Evolutionary conservation across 192 early-diverging fungal genomes (phyloP), one percentile per base, ranked within the genome.

Genomic region (Phlyctochytrium bullatum): DNA sequence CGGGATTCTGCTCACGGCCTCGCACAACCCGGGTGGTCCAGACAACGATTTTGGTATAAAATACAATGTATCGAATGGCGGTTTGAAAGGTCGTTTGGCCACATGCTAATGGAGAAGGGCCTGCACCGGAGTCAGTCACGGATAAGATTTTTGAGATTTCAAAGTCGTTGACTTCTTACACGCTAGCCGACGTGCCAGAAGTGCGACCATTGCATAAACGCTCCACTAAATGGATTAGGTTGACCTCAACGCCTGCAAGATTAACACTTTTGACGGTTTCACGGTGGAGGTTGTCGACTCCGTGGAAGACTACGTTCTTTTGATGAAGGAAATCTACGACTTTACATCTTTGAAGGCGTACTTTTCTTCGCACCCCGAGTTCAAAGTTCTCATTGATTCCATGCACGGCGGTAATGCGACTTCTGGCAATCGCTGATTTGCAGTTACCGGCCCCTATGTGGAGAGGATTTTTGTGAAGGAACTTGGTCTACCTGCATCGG

Each of bases 1-100:
- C 73, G 96, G 95, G 54, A 96, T 98, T 56, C 84, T 98, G 53
- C 78, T 98, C 68, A 97, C 95, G n/a, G 97, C 97, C 14, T 96
- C 94, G 31, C 97, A 98, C 83, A 98, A 98, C 80, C 95, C 97
- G 23, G 97, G 97, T 57, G 97, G 97, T 54, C 97, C 97, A 29
- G 83, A 93, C 32, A 90, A 93, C 68, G 97, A 98, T 78, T 98
- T 98, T 87, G 97, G 97, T 58, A 95, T 98, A 77, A 98, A 98
- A 80, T 98, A 93, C 80, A 98, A 98, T 79, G 89, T 90, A 66
- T 80, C 84, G 83, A 98, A 96, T 76, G 97, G 97, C 54, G 97
- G 83, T 80, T 29, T 25, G 25, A 27, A 24, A 27, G 59, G n/a
- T 27, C 10, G 0, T 29, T 33, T 71, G n/a, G 25, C 67, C 24